Evolutionary conservation across 345 rosid genomes (phyloP).

Genomic region (Rhodamnia argentea): DNA sequence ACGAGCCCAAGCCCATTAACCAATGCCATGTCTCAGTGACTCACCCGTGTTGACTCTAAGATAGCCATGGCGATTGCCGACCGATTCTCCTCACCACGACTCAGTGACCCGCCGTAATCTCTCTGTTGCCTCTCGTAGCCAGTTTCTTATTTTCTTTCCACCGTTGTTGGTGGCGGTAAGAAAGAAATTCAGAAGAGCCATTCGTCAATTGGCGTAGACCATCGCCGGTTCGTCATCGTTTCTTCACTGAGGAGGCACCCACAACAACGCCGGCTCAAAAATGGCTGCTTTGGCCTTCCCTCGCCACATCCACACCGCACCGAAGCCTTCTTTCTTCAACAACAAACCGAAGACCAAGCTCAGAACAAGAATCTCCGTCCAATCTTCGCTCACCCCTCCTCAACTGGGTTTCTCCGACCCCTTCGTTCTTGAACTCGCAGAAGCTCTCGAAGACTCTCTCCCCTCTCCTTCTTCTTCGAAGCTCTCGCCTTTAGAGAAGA

Average conservation of each 20-base stretch:
- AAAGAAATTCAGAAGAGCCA: not conserved
- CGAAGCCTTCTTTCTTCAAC: slow-evolving; percentile 2
- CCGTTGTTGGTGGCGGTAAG: not conserved
- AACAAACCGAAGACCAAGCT: slow-evolving; percentile 12
- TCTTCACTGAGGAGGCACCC: not conserved
- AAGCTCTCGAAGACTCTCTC: slow-evolving; percentile 79
- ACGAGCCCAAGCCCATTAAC: not conserved
- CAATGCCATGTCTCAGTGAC: not conserved
- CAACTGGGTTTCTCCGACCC: slow-evolving; percentile 76
- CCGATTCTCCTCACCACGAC: not conserved
- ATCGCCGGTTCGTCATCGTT: not conserved
- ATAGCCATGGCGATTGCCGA: not conserved
- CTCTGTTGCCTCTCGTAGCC: not conserved
- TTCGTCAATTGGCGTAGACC: not conserved
- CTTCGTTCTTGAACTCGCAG: slow-evolving; percentile 75
- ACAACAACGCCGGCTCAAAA: not conserved
- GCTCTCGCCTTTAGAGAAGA: slow-evolving; percentile 43
- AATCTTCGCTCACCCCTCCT: slow-evolving; percentile 13
- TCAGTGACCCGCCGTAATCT: not conserved
- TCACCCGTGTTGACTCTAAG: not conserved
- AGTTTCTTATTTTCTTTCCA: not conserved
- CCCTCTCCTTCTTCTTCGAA: slow-evolving; percentile 23
- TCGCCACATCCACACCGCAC: slow-evolving; percentile 7
- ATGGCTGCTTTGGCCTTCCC: slow-evolving; percentile 41
- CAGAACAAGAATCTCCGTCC: slow-evolving; percentile 20